Percentiles rank a stretch among this genome's conserved stretches.
Evolutionary conservation across 306 rosid species (phyloP).

Genomic region (Cicer yamashitae): DNA sequence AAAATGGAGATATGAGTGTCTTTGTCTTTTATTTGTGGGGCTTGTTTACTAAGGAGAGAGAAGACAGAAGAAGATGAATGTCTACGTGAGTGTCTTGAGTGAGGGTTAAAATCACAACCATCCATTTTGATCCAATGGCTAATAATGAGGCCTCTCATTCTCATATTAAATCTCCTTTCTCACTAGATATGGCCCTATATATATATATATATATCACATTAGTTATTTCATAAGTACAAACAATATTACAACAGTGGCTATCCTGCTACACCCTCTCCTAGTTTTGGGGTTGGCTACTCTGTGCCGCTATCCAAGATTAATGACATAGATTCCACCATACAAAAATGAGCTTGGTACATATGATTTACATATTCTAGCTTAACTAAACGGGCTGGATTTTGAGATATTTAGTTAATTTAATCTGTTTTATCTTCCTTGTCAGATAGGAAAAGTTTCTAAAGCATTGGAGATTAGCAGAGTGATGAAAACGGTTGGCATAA

Average conservation of each 20-base stretch:
- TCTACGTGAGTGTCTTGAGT: no score
- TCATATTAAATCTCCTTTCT: no score
- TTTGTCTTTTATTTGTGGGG: no score
- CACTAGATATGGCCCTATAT: no score
- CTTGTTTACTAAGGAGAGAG: no score
- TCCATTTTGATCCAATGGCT: no score
- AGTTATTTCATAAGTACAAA: neutral
- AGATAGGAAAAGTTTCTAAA: conserved; percentile 90
- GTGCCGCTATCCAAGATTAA: neutral
- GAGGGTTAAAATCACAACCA: no score
- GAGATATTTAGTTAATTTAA: conserved; percentile 15
- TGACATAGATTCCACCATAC: neutral
- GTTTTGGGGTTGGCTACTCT: neutral
- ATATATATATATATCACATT: no score
- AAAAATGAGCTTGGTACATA: neutral
- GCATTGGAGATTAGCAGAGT: conserved; percentile 80
- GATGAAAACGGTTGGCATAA: conserved; percentile 77
- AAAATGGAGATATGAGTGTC: no score
- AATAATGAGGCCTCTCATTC: no score
- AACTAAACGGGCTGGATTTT: neutral
- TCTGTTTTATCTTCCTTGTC: conserved; percentile 49
- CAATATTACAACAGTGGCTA: neutral
- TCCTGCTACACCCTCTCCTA: neutral
- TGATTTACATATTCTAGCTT: conserved; percentile 7
- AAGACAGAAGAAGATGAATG: no score